These are phyloP conservation scores for Fusarium aywerte DNA, from an alignment of 2,329 filamentous ascomycete genomes.

Conservation along the genomic window DNA sequence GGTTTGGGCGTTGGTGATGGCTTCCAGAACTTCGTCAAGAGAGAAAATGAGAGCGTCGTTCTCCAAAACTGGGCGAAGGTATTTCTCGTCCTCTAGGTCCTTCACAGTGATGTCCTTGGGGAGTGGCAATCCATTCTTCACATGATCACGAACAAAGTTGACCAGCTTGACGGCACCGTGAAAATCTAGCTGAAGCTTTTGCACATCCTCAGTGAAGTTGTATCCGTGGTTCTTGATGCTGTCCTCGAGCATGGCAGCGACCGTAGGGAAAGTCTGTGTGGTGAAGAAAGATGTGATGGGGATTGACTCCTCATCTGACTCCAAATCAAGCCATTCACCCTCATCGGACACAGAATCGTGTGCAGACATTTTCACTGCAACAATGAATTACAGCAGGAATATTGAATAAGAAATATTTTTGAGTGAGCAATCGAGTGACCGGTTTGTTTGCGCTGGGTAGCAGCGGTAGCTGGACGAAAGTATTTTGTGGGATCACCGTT, in stretches of 20 bases:
- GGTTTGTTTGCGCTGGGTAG: slow-evolving; percentile 12
- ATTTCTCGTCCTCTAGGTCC: slow-evolving; percentile 80
- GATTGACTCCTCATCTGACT: slow-evolving; percentile 71
- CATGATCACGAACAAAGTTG: slow-evolving; percentile 70
- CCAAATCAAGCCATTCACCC: slow-evolving; percentile 64
- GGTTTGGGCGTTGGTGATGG: slow-evolving; percentile 54
- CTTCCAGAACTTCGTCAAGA: slow-evolving; percentile 76
- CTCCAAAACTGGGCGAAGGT: slow-evolving; percentile 84
- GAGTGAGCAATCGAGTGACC: slow-evolving; percentile 6
- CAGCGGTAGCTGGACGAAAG: slow-evolving; percentile 21
- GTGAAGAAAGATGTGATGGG: slow-evolving; percentile 76
- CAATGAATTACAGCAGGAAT: slow-evolving; percentile 50
- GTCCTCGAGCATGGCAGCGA: slow-evolving; percentile 72
- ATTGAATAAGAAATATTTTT: slow-evolving; percentile 52
- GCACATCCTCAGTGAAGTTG: slow-evolving; percentile 71
- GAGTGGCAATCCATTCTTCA: slow-evolving; percentile 57
- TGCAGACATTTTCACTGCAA: slow-evolving; percentile 43
- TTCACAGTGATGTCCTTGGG: slow-evolving; percentile 69
- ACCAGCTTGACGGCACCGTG: slow-evolving; percentile 78
- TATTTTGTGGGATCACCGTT: slow-evolving; percentile 48
- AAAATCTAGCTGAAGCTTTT: slow-evolving; percentile 73
- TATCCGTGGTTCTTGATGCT: slow-evolving; percentile 74
- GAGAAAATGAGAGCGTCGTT: slow-evolving; percentile 91
- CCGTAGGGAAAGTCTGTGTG: slow-evolving; percentile 71
- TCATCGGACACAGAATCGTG: slow-evolving; percentile 53